Base-by-base conservation (phyloP, 768 basidiomycete genomes). In the Psilocybe cubensis region DNA sequence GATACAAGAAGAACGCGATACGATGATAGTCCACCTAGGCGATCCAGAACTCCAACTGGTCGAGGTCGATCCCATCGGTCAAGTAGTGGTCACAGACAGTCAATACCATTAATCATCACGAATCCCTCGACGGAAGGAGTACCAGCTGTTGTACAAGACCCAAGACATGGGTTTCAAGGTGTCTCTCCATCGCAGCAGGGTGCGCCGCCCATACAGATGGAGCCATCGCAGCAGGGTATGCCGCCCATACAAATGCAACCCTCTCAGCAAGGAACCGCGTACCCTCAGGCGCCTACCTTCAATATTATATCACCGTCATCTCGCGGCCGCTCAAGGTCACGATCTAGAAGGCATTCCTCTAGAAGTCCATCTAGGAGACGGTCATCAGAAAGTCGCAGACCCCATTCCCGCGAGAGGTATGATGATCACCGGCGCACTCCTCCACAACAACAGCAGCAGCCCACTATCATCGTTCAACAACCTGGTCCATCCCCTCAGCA, bases 391-490 rank as follows among this genome's bases (percentile, higher is more conserved):
- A 48, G 46, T 17, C 35, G 14, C 12, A 6, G 35, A 17, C 8
- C 14, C 51, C 59, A 56, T 20, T 59, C 33, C 46, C 40, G 17
- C 31, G 33, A 35, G 7, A 59, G 46, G 56, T 43, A 45, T 65
- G 68, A 35, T 61, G 67, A 20, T 28, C 14, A 9, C 4, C 17
- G 18, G n/a, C 28, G 18, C 21, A 31, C 52, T 20, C 42, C 52
- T 20, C 8, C 24, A 48, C 64, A 61, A 14, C 64, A 55, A 17
- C 63, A 64, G 27, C 72, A 67, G 52, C 68, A 63, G 38, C 63
- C 57, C 17, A 67, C 72, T n/a, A 66, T 70, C 27, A 66, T 75
- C 25, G 63, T 70, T 12, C 69, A 70, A 28, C 67, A 68, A 27
- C 69, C 71, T 14, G 44, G 55, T 20, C 66, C 64, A 49, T 52